Conservation (phyloP, 768 basidiomycete species). For the Suillus americanus region DNA sequence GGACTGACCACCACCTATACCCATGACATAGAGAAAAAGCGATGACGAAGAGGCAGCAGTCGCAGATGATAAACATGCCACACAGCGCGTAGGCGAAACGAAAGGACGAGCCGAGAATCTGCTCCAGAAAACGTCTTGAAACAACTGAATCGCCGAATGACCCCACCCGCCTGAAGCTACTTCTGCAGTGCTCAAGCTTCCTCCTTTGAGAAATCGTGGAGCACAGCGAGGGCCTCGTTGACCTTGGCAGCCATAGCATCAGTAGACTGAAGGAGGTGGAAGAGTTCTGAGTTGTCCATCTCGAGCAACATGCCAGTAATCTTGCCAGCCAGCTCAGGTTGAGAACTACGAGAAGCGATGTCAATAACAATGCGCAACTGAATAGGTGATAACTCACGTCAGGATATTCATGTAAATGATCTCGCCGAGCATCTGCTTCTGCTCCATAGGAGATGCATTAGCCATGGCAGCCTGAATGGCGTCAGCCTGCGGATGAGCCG, state of each 20-base stretch:
- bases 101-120: slow-evolving; percentile 49
- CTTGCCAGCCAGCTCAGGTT: slow-evolving; percentile 96
- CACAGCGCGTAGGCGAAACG: slow-evolving; percentile 39
- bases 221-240: slow-evolving; percentile 84
- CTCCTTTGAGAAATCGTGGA: slow-evolving; percentile 76
- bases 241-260: slow-evolving; percentile 90
- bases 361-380: slow-evolving; percentile 5
- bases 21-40: slow-evolving; percentile 36
- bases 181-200: slow-evolving; percentile 6
- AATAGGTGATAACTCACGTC: slow-evolving; percentile 46
- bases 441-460: slow-evolving; percentile 68
- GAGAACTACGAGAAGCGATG: slow-evolving; percentile 45
- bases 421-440: slow-evolving; percentile 99
- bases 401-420: slow-evolving; percentile 91
- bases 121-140: slow-evolving; percentile 32
- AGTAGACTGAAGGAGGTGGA: slow-evolving; percentile 80
- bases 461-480: slow-evolving; percentile 62
- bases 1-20: slow-evolving; percentile 55
- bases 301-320: slow-evolving; percentile 98
- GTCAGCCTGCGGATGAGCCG: slow-evolving; percentile 50
- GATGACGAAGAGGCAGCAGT: slow-evolving; percentile 37
- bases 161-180: slow-evolving; percentile 3
- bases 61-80: slow-evolving; percentile 36
- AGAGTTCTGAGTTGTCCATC: slow-evolving; percentile 95
- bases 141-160: slow-evolving; percentile 13